phyloP scores from a whole-genome alignment of 1,139 yeast genomes.

The Nakaseomyces glabratus region DNA sequence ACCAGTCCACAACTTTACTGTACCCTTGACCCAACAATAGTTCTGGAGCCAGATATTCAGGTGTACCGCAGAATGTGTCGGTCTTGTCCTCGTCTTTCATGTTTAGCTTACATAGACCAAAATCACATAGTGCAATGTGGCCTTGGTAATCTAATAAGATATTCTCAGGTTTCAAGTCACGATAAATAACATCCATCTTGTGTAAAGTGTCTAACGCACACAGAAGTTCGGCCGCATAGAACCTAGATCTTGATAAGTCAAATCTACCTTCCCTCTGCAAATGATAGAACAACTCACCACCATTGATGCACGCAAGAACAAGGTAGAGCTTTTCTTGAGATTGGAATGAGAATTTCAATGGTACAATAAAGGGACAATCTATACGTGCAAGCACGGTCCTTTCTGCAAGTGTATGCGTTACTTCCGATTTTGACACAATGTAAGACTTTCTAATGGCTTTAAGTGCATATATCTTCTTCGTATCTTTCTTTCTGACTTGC shows the following conservation, averaged over 20 bases:
- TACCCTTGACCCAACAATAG: slow-evolving; percentile 82
- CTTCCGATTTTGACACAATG: slow-evolving; percentile 86
- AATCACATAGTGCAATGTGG: slow-evolving; percentile 92
- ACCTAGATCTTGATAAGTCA: slow-evolving; percentile 77
- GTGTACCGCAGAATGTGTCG: slow-evolving; percentile 91
- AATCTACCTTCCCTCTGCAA: slow-evolving; percentile 84
- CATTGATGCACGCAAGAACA: slow-evolving; percentile 86
- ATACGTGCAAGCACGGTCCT: slow-evolving; percentile 89
- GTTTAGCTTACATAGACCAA: slow-evolving; percentile 87
- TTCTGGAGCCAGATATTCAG: slow-evolving; percentile 93
- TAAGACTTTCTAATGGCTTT: slow-evolving; percentile 90
- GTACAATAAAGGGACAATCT: slow-evolving; percentile 88
- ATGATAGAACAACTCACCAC: slow-evolving; percentile 94
- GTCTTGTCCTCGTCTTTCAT: slow-evolving; percentile 84
- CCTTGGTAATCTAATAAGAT: slow-evolving; percentile 90
- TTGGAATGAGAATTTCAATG: slow-evolving; percentile 89
- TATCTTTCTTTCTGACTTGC: slow-evolving; percentile 94
- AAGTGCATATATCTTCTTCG: slow-evolving; percentile 85
- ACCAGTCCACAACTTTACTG: slow-evolving; percentile 90
- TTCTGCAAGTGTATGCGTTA: slow-evolving; percentile 91
- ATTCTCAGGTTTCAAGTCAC: slow-evolving; percentile 93
- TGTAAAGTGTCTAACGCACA: slow-evolving; percentile 90
- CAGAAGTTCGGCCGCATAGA: slow-evolving; percentile 86
- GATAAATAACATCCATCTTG: slow-evolving; percentile 79
- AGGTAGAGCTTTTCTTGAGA: slow-evolving; percentile 83